Conservation (phyloP, 2,329 filamentous ascomycete genomes). For the Aschersonia sp. region DNA sequence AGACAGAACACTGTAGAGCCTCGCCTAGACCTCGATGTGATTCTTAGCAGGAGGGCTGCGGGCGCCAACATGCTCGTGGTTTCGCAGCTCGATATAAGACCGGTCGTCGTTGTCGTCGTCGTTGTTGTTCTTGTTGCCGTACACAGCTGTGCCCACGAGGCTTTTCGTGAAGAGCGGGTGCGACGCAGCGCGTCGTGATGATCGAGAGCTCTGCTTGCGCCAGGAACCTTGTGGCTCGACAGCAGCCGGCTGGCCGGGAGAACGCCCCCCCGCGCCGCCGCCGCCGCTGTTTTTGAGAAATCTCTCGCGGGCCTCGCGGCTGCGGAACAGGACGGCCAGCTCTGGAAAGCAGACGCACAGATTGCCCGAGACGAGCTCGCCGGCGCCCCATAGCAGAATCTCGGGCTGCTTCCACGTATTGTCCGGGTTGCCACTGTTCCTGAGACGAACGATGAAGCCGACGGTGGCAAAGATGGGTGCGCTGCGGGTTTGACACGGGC, state of each 20-base stretch:
- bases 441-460: slow-evolving; percentile 3
- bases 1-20: too few relatives aligned
- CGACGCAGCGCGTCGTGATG: background rate
- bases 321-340: slow-evolving; percentile 4
- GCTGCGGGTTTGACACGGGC: background rate
- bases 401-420: slow-evolving; percentile 4
- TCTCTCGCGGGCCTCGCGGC: background rate
- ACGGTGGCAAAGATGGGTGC: slow-evolving; percentile 4
- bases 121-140: background rate
- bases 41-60: background rate
- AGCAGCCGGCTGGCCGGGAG: background rate
- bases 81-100: background rate
- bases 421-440: slow-evolving; percentile 4
- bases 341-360: slow-evolving; percentile 4
- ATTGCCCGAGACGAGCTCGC: slow-evolving; percentile 3
- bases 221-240: background rate
- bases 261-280: background rate
- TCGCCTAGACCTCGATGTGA: background rate
- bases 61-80: background rate
- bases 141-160: background rate
- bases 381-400: slow-evolving; percentile 4
- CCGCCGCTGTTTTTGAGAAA: background rate
- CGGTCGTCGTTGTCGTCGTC: background rate
- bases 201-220: background rate
- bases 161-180: slow-evolving; percentile 2